Evolutionary conservation across 2,329 filamentous ascomycete genomes (phyloP), one percentile per base, ranked within the genome.

Genomic region (Eutypella sp.): DNA sequence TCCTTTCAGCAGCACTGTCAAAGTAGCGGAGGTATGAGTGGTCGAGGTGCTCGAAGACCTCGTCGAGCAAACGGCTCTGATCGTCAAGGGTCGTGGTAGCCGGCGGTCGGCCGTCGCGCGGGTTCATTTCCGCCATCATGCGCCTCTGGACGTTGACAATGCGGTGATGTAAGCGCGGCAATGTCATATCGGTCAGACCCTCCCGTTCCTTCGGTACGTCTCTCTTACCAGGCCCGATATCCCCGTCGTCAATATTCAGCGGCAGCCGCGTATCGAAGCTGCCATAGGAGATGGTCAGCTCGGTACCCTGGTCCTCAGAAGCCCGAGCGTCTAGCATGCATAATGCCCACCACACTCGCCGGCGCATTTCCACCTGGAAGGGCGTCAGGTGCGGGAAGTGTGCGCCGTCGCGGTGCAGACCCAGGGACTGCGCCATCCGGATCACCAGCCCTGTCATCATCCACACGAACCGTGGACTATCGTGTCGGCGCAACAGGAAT

Each of bases 261-360:
- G 75, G 74, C 8, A 71, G 55, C 45, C 67, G 72, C 0, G 82
- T 84, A 56, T 86, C 82, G 53, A 79, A 85, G 10, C 73, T 73
- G 11, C 74, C 71, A 41, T 78, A 71, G 2, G 72, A 61, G 36
- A 85, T 81, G 0, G 75, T 78, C 3, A 79, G 75, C 48, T 84
- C 80, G 19, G 76, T 78, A 0, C 80, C 81, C 56, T 84, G 79
- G 47, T 84, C 78, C 55, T 85, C 81, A 1, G 78, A 77, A 2
- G 80, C 72, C 48, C 81, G 67, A 3, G 74, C 71, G 56, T 86
- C 82, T 0, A 85, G 63, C 13, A 82, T 67, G 52, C 75, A 81
- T 3, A 82, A 60, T 48, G 78, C 73, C 75, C 78, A 83, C 79
- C 79, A 84, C 5, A 81, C 62, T 24, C 79, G 67, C 48, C 79